A percentile compares a stretch with the other conserved stretches of the same genome.
phyloP scores from a whole-genome alignment of 352 stramenopile genomes.

The Phytophthora vignae region DNA sequence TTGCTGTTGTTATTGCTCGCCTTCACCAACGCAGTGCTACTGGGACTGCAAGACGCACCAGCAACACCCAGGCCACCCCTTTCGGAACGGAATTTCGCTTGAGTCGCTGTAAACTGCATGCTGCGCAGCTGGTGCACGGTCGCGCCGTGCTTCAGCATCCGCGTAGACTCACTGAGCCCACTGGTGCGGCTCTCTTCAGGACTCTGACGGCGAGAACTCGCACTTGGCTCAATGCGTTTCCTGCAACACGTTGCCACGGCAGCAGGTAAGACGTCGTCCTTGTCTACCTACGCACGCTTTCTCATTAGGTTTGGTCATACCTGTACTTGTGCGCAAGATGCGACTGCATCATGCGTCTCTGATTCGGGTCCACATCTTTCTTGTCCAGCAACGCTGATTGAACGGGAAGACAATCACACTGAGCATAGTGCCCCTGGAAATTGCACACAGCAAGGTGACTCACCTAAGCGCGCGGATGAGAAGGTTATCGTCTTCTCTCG shows the following conservation, averaged over 20 bases:
- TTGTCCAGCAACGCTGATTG: conserved; percentile 67
- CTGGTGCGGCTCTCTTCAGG: conserved; percentile 9
- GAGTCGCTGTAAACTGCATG: conserved; percentile 37
- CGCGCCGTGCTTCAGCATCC: conserved; percentile 54
- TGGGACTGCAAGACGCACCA: conserved; percentile 46
- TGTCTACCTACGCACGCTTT: too few species aligned
- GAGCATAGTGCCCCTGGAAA: not conserved
- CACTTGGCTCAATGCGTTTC: conserved; percentile 29
- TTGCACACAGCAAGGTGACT: not conserved
- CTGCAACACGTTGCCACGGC: conserved; percentile 29
- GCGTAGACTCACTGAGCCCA: conserved; percentile 40
- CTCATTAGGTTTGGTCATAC: too few species aligned
- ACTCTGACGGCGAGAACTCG: conserved; percentile 11
- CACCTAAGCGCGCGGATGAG: conserved; percentile 64
- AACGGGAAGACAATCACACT: conserved; percentile 1
- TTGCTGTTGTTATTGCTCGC: conserved; percentile 46
- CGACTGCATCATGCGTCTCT: conserved; percentile 83
- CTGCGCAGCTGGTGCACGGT: conserved; percentile 57
- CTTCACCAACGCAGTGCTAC: conserved; percentile 47
- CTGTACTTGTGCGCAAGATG: conserved; percentile 82
- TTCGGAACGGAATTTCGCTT: conserved; percentile 18
- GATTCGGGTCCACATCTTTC: conserved; percentile 76
- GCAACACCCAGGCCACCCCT: conserved; percentile 45
- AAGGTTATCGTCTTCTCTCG: conserved; percentile 81
- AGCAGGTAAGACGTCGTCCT: not conserved